Evolutionary conservation across 2,329 filamentous ascomycete species (phyloP).

Genomic region (Nemania serpens): DNA sequence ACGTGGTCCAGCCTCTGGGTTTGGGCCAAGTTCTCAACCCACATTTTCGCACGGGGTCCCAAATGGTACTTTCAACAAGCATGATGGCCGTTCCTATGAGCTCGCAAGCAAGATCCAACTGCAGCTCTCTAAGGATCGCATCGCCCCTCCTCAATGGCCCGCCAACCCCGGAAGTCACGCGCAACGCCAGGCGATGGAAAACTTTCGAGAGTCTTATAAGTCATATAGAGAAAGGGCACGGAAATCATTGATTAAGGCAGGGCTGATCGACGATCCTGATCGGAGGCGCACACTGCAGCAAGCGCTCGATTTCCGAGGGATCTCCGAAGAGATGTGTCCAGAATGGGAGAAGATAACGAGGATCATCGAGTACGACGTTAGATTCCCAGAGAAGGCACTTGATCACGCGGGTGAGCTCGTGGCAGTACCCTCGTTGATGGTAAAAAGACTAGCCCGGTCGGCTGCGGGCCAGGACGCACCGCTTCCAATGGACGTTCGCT

Average conservation of each 20-base stretch:
- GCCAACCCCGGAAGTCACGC: slow-evolving; percentile 57
- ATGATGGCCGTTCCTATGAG: slow-evolving; percentile 31
- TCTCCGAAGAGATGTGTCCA: slow-evolving; percentile 72
- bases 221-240: slow-evolving; percentile 62
- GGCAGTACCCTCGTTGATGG: slow-evolving; percentile 59
- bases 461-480: slow-evolving; percentile 71
- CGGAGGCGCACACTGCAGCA: slow-evolving; percentile 65
- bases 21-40: background rate
- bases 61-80: slow-evolving; percentile 5
- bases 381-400: slow-evolving; percentile 57
- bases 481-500: slow-evolving; percentile 70
- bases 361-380: slow-evolving; percentile 65
- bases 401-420: slow-evolving; percentile 47
- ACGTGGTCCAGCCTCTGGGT: slow-evolving; percentile 1
- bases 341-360: slow-evolving; percentile 68
- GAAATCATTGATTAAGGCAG: slow-evolving; percentile 60
- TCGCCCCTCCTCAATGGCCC: slow-evolving; percentile 61
- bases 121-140: slow-evolving; percentile 59
- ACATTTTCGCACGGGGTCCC: background rate
- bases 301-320: slow-evolving; percentile 69
- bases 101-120: slow-evolving; percentile 56
- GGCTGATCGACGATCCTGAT: slow-evolving; percentile 67
- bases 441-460: slow-evolving; percentile 70
- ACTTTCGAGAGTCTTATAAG: slow-evolving; percentile 60
- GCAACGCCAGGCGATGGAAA: slow-evolving; percentile 57